A percentile compares a stretch with the other conserved stretches of the same genome.
These are phyloP conservation scores for Fusarium multiceps DNA, from an alignment of 2,329 filamentous ascomycete genomes.

Conservation along the genomic window DNA sequence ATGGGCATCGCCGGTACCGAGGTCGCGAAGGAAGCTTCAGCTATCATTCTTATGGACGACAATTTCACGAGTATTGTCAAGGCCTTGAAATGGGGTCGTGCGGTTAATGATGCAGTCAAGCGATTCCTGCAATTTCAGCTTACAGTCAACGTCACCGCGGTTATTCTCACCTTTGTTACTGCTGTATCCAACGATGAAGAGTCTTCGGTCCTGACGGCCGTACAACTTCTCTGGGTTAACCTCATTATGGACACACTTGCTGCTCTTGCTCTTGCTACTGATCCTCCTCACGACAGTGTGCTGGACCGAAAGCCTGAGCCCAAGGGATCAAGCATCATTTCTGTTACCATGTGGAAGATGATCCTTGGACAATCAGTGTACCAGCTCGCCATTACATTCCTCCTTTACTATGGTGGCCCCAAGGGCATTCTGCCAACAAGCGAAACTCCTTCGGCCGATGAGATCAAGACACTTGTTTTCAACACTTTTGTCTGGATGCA, in stretches of 20 bases:
- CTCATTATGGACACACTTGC: constrained; percentile 98
- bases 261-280: constrained; percentile 87
- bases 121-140: constrained; percentile 82
- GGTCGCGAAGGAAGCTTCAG: constrained; percentile 85
- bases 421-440: constrained; percentile 57
- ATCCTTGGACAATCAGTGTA: constrained; percentile 93
- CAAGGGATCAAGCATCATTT: constrained; percentile 74
- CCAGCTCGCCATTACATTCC: constrained; percentile 82
- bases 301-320: constrained; percentile 78
- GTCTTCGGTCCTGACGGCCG: constrained; percentile 82
- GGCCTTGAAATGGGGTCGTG: constrained; percentile 82
- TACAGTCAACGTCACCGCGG: constrained; percentile 92
- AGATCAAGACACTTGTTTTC: constrained; percentile 87
- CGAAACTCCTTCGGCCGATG: constrained; percentile 51
- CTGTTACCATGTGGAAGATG: constrained; percentile 99
- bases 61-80: constrained; percentile 90
- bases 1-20: constrained; percentile 89
- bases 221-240: constrained; percentile 96
- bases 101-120: constrained; percentile 82
- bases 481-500: constrained; percentile 99
- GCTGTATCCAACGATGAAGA: constrained; percentile 78
- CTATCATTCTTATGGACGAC: constrained; percentile 89
- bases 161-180: constrained; percentile 87
- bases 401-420: constrained; percentile 81
- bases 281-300: constrained; percentile 85